These are phyloP conservation scores for Dalbergia cochinchinensis DNA, from an alignment of 306 rosid genomes.

Conservation along the genomic window DNA sequence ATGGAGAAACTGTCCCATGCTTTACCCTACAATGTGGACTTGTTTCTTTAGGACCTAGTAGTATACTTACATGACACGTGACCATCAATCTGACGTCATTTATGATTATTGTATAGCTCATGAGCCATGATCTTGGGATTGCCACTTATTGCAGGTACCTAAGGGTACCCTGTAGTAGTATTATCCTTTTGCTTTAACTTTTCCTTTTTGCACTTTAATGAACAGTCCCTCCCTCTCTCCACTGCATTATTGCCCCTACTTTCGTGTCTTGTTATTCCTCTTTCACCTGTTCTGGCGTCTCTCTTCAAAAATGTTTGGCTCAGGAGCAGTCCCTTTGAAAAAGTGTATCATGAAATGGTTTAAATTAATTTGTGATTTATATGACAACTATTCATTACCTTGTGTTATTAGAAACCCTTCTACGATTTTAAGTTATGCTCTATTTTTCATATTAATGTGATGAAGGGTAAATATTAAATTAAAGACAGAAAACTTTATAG, in stretches of 20 bases:
- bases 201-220: conserved; percentile 65
- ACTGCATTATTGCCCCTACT: conserved; percentile 53
- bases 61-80: conserved; percentile 66
- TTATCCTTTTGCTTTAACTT: conserved; percentile 66
- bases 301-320: conserved; percentile 34
- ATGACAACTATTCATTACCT: not conserved
- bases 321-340: not conserved
- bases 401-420: not conserved
- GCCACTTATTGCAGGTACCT: conserved; percentile 47
- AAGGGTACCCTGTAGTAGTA: conserved; percentile 33
- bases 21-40: conserved; percentile 72
- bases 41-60: conserved; percentile 33
- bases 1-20: conserved; percentile 86
- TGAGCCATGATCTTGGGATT: conserved; percentile 67
- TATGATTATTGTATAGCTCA: conserved; percentile 24
- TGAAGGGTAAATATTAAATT: too few species aligned
- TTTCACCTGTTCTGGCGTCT: conserved; percentile 40
- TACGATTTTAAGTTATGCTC: too few species aligned
- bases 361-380: not conserved
- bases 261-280: conserved; percentile 43
- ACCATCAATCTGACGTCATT: conserved; percentile 60
- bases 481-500: not conserved
- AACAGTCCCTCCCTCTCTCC: conserved; percentile 46
- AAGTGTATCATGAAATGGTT: not conserved
- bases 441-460: not conserved